phyloP scores from a whole-genome alignment of 2,329 filamentous ascomycete genomes.

The Cladosporium sp. region DNA sequence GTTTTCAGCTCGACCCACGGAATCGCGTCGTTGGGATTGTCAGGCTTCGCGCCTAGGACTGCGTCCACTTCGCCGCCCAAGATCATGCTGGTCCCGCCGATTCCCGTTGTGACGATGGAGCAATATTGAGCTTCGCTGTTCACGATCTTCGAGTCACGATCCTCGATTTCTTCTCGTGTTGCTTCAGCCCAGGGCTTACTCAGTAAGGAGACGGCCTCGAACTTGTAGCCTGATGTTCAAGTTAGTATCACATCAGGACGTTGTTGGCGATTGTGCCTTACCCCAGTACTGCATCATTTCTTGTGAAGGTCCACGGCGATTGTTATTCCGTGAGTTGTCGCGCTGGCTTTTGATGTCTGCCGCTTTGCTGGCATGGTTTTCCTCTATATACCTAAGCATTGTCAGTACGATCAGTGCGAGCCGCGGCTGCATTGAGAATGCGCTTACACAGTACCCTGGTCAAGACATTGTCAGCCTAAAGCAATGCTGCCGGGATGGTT shows the following conservation, averaged over 20 bases:
- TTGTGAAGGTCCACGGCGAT: conserved; percentile 56
- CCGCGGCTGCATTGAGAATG: neutral
- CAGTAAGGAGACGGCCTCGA: conserved; percentile 81
- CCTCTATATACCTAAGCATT: conserved; percentile 77
- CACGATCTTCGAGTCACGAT: conserved; percentile 69
- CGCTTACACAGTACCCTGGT: conserved; percentile 42
- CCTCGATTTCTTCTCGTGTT: conserved; percentile 75
- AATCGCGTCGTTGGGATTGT: conserved; percentile 64
- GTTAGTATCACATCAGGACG: neutral
- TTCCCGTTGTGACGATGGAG: conserved; percentile 84
- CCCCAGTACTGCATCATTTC: conserved; percentile 94
- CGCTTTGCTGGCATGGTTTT: conserved; percentile 72
- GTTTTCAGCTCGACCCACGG: conserved; percentile 98
- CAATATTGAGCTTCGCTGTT: conserved; percentile 95
- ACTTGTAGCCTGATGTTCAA: conserved; percentile 78
- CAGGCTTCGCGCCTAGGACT: conserved; percentile 85
- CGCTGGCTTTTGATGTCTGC: conserved; percentile 49
- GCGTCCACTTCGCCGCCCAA: conserved; percentile 92
- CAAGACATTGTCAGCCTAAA: conserved; percentile 15
- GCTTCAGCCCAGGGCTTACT: conserved; percentile 73
- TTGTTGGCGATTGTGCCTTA: conserved; percentile 40
- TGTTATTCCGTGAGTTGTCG: conserved; percentile 32
- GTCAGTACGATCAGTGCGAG: conserved; percentile 19
- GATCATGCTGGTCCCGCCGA: conserved; percentile 73
- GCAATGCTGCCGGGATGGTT: neutral